Evolutionary conservation across 805 yeast species (phyloP).

Genomic region (Wickerhamomyces ciferrii): DNA sequence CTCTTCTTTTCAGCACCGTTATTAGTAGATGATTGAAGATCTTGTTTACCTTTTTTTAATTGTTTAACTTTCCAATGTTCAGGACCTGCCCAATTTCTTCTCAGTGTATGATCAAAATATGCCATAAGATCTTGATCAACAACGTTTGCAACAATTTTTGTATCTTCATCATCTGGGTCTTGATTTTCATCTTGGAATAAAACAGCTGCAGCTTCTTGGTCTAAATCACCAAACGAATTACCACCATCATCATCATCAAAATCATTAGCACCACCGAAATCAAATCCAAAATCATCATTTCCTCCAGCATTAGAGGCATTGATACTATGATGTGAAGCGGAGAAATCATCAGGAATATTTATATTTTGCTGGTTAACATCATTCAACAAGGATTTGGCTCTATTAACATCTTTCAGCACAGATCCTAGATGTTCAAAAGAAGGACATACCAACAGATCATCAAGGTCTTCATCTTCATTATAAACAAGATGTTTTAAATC

Average conservation of each 20-base stretch:
- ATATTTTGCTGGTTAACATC: constrained; percentile 31
- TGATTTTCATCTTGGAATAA: constrained; percentile 16
- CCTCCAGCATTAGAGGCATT: constrained; percentile 3
- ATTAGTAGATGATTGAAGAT: constrained; percentile 2
- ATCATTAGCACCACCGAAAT: constrained; percentile 13
- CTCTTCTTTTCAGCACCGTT: constrained; percentile 3
- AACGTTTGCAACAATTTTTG: constrained; percentile 22
- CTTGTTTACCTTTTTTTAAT: constrained; percentile 34
- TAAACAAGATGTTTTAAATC: constrained; percentile 21
- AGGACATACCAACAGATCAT: constrained; percentile 52
- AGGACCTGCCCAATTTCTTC: constrained; percentile 81
- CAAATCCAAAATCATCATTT: constrained; percentile 9
- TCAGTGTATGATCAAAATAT: constrained; percentile 71
- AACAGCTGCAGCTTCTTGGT: constrained; percentile 18
- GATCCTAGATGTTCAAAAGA: constrained; percentile 57
- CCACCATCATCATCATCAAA: constrained; percentile 15
- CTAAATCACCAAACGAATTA: constrained; percentile 17
- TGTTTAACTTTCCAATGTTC: constrained; percentile 85
- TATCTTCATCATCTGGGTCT: constrained; percentile 15
- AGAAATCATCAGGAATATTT: constrained; percentile 16
- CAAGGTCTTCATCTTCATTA: constrained; percentile 22
- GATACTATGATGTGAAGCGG: constrained; percentile 1
- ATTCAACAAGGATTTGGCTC: constrained; percentile 42
- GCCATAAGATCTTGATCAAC: constrained; percentile 67
- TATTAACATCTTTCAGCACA: constrained; percentile 49